Evolutionary conservation across 2,329 filamentous ascomycete species (phyloP), one percentile per base, ranked within the genome.

Genomic region (Hysterium pulicare): DNA sequence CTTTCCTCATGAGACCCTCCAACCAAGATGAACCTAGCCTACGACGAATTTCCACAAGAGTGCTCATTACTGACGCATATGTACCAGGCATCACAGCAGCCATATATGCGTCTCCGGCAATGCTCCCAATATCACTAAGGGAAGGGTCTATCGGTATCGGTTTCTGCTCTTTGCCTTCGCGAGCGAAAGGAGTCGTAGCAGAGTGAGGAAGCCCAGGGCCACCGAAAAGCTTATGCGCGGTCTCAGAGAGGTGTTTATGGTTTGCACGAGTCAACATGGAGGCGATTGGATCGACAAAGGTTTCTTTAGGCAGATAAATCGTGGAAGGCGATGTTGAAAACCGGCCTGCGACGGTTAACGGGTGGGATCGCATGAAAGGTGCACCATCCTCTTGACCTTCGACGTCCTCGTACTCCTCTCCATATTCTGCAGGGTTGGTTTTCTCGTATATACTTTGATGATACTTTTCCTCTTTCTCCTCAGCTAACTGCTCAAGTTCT

Each of bases 171-270:
- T 78, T 56, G 38, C 58, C 55, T n/a, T 70, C 23, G 70, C 77
- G 56, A 70, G 79, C 55, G 69, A 77, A 13, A 53, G 74, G 68
- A 0, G 86, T 84, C 2, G 86, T 90, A 1, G 83, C 82, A 2
- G 89, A 94, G 58, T 85, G 76, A 3, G 90, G 90, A 13, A 97
- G 71, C 0, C 83, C 81, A 3, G 69, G 68, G 0, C 91, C 91
- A 33, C 90, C 91, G 61, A 95, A 91, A 1, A 81, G 75, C 33
- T 75, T 78, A 51, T 87, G 81, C 0, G 90, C 87, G 1, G 85
- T 77, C 43, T 84, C 77, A 24, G 76, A 75, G 23, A 97, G 73
- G 60, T 98, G 93, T 43, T 82, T 85, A 47, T 64, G 58, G 33
- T 83, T 79, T 44, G 88, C 79, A 8, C 66, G 63, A 2, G 41